Evolutionary conservation across 345 rosid species (phyloP).

Genomic region (Carallia brachiata): DNA sequence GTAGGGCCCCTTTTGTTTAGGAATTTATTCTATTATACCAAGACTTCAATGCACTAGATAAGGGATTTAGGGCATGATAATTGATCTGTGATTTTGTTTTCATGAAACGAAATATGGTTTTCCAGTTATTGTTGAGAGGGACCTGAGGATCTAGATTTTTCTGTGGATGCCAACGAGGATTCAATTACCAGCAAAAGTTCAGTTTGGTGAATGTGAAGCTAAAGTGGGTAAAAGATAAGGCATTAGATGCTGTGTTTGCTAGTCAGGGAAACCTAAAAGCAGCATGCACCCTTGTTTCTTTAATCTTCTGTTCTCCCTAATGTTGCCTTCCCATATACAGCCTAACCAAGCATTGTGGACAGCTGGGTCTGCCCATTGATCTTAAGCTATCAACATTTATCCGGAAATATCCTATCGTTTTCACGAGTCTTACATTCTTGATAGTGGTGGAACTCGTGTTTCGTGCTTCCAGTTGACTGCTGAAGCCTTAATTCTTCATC

Average conservation of each 20-base stretch:
- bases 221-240: conserved; percentile 82
- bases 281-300: conserved; percentile 49
- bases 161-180: conserved; percentile 35
- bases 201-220: conserved; percentile 69
- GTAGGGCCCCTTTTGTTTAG: background rate
- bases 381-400: conserved; percentile 68
- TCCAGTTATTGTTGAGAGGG: conserved; percentile 21
- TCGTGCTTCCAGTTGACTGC: conserved; percentile 66
- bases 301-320: conserved; percentile 42
- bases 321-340: conserved; percentile 45
- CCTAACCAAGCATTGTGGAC: conserved; percentile 52
- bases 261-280: conserved; percentile 66
- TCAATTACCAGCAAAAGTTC: conserved; percentile 46
- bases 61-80: background rate
- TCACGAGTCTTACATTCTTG: conserved; percentile 41
- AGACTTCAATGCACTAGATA: background rate
- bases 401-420: conserved; percentile 65
- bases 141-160: conserved; percentile 20
- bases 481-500: conserved; percentile 44
- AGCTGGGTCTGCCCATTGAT: conserved; percentile 57
- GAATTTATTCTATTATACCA: background rate
- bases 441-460: conserved; percentile 76
- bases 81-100: background rate
- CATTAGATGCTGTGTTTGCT: conserved; percentile 54
- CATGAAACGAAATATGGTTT: conserved; percentile 33